Evolutionary conservation across 2,329 filamentous ascomycete genomes (phyloP).

Genomic region (Thermothelomyces thermophilus): DNA sequence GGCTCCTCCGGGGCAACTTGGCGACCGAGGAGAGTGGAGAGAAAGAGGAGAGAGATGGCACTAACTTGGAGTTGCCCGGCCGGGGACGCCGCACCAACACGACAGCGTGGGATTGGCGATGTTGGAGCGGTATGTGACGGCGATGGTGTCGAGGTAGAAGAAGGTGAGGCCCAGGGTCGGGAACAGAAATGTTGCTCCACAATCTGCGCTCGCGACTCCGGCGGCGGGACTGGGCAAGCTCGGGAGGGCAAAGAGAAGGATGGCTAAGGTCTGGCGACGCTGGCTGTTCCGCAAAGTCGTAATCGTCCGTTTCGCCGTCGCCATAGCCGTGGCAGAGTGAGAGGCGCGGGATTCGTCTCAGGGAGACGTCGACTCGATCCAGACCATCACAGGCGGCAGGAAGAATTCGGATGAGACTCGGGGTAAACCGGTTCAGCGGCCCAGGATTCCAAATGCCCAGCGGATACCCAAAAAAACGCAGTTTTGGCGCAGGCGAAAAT

Average conservation of each 20-base stretch:
- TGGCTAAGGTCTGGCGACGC: constrained; percentile 8
- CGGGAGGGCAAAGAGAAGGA: constrained; percentile 13
- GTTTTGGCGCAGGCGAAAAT: not conserved
- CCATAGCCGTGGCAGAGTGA: constrained; percentile 22
- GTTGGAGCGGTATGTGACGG: constrained; percentile 23
- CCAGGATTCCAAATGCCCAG: no score
- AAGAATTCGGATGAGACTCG: not conserved
- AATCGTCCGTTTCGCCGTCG: constrained; percentile 16
- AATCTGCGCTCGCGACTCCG: constrained; percentile 12
- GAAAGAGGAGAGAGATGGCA: constrained; percentile 9
- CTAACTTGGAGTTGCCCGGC: constrained; percentile 22
- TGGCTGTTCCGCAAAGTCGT: constrained; percentile 17
- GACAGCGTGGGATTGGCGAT: constrained; percentile 21
- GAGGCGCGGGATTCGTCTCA: constrained; percentile 11
- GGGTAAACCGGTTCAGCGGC: no score
- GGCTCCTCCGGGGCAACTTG: not conserved
- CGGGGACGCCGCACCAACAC: constrained; percentile 21
- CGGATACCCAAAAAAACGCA: no score
- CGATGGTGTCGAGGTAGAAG: constrained; percentile 22
- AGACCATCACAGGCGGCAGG: not conserved
- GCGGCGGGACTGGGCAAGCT: constrained; percentile 14
- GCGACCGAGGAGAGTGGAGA: not conserved
- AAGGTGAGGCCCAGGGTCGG: constrained; percentile 15
- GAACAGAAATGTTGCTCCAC: constrained; percentile 14
- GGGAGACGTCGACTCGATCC: constrained; percentile 13